Conservation (phyloP, 768 basidiomycete genomes). For the Galerina marginata region DNA sequence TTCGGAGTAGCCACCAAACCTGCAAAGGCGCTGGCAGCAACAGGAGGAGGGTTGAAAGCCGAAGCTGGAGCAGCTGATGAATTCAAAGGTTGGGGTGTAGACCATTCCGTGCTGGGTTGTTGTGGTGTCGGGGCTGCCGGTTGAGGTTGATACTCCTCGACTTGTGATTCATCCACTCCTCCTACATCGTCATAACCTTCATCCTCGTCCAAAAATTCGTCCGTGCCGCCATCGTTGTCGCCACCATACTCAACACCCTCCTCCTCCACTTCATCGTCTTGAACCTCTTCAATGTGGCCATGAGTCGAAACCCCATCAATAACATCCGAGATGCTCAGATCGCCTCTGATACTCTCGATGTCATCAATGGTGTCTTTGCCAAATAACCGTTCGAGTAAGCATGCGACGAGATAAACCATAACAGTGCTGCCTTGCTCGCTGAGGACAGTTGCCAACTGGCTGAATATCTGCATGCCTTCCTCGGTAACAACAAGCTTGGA, state of each 20-base stretch:
- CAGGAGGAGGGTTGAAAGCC: constrained; percentile 19
- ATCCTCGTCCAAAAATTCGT: constrained; percentile 16
- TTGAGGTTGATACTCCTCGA: background rate
- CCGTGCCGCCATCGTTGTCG: constrained; percentile 22
- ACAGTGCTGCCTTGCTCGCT: constrained; percentile 67
- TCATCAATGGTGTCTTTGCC: constrained; percentile 80
- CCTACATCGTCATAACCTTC: constrained; percentile 10
- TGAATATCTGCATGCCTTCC: constrained; percentile 72
- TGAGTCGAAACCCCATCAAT: constrained; percentile 63
- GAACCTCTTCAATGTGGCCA: constrained; percentile 28
- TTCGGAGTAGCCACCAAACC: constrained; percentile 42
- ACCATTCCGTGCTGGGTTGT: constrained; percentile 26
- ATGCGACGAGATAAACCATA: constrained; percentile 89
- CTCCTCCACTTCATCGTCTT: constrained; percentile 20
- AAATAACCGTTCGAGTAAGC: constrained; percentile 87
- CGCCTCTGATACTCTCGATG: constrained; percentile 68
- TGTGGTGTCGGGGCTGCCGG: constrained; percentile 19
- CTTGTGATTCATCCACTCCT: constrained; percentile 3
- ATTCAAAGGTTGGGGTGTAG: constrained; percentile 12
- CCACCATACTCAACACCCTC: constrained; percentile 15
- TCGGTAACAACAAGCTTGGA: constrained; percentile 66
- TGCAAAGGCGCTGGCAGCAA: constrained; percentile 43
- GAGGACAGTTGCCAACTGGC: constrained; percentile 63
- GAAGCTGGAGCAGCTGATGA: constrained; percentile 23
- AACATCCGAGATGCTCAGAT: constrained; percentile 61